Percentiles rank a stretch among this genome's conserved stretches.
These are phyloP conservation scores for Trichoderma guizhouense DNA, from an alignment of 2,329 filamentous ascomycete genomes.

Conservation along the genomic window DNA sequence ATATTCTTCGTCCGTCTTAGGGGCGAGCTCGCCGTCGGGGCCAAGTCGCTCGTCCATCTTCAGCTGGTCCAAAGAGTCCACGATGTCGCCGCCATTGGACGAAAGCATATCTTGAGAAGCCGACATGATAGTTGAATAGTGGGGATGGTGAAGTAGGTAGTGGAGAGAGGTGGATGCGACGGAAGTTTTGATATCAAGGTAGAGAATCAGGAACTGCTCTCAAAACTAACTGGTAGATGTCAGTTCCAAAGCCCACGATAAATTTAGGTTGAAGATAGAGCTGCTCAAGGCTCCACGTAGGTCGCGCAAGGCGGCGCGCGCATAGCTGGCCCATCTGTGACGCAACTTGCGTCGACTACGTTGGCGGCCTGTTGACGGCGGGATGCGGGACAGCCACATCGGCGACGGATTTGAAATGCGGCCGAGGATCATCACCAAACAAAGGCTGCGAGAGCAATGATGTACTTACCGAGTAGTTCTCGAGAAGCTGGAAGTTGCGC, in stretches of 20 bases:
- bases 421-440: not conserved
- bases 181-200: constrained; percentile 2
- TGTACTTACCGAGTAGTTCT: not conserved
- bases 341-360: constrained; percentile 1
- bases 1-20: constrained; percentile 96
- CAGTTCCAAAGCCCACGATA: not conserved
- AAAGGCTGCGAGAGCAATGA: not conserved
- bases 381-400: not conserved
- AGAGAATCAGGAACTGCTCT: not conserved
- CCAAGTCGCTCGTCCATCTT: constrained; percentile 65
- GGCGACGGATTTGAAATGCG: not conserved
- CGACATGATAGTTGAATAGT: constrained; percentile 51
- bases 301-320: constrained; percentile 4
- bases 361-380: not conserved
- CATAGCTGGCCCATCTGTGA: constrained; percentile 6
- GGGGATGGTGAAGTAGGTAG: not conserved
- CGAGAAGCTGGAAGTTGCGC: not conserved
- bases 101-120: constrained; percentile 55
- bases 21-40: constrained; percentile 72
- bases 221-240: not conserved
- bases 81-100: constrained; percentile 58
- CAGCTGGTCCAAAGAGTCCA: constrained; percentile 62
- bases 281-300: not conserved
- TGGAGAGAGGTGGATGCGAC: constrained; percentile 5
- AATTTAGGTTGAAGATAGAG: not conserved